phyloP scores from a whole-genome alignment of 768 basidiomycete species.

The Russula sp. region DNA sequence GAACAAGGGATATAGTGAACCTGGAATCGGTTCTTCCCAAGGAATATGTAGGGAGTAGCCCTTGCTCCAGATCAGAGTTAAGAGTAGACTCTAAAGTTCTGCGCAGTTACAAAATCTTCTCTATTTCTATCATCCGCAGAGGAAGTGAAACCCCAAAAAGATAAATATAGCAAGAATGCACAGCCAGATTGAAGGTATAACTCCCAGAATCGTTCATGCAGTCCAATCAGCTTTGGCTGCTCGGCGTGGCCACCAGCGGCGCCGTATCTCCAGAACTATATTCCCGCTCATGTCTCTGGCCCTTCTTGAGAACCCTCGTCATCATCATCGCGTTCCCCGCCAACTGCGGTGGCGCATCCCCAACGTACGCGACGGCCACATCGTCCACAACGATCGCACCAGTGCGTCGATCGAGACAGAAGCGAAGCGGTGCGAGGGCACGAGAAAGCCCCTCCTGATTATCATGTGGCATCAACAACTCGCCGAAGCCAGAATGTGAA shows the following conservation, averaged over 20 bases:
- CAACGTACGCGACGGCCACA: neutral
- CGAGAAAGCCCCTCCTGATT: neutral
- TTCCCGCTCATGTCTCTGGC: neutral
- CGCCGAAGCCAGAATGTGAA: conserved; percentile 20
- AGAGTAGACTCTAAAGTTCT: no score
- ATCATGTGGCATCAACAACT: conserved; percentile 18
- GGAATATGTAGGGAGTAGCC: no score
- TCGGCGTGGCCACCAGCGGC: no score
- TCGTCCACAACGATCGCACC: conserved; percentile 21
- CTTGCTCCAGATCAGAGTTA: no score
- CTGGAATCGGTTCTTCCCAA: no score
- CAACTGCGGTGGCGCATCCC: neutral
- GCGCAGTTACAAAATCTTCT: no score
- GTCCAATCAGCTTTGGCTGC: neutral
- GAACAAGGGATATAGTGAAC: neutral
- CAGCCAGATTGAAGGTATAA: no score
- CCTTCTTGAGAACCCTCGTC: conserved; percentile 8
- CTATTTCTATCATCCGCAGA: no score
- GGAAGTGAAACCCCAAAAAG: no score
- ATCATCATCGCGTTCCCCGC: conserved; percentile 16
- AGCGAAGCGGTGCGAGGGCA: conserved; percentile 15
- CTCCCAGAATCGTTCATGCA: no score
- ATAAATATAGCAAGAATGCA: no score
- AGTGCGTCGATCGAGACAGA: conserved; percentile 19
- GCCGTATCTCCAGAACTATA: neutral